phyloP scores from a whole-genome alignment of 1,139 yeast genomes.

The Suhomyces chickasaworum region DNA sequence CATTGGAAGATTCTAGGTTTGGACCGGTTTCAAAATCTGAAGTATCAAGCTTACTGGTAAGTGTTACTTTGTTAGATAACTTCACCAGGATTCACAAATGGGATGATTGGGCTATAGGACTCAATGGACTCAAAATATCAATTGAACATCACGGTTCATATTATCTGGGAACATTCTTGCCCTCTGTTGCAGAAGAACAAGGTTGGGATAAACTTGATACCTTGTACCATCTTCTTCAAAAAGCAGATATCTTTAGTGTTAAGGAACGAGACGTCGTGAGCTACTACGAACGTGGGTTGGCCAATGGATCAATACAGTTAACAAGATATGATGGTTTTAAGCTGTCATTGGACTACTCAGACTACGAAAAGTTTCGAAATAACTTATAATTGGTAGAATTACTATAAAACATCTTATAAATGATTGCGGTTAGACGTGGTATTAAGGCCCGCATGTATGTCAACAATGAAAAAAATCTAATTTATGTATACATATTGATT shows the following conservation, averaged over 20 bases:
- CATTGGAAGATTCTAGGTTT: constrained; percentile 78
- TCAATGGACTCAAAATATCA: constrained; percentile 72
- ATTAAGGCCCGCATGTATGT: constrained; percentile 3
- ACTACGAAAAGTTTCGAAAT: constrained; percentile 20
- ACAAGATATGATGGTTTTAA: constrained; percentile 46
- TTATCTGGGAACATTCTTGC: constrained; percentile 80
- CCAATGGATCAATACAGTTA: constrained; percentile 39
- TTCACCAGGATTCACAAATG: constrained; percentile 55
- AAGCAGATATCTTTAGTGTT: constrained; percentile 53
- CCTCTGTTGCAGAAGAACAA: constrained; percentile 89
- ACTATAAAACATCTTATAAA: constrained; percentile 2
- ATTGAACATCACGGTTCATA: constrained; percentile 38
- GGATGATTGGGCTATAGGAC: constrained; percentile 78
- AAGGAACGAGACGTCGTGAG: constrained; percentile 20
- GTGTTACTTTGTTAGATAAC: constrained; percentile 66
- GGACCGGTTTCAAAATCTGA: constrained; percentile 62
- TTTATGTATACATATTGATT: background rate
- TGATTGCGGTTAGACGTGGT: background rate
- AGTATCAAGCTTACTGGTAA: constrained; percentile 44
- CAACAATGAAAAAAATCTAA: constrained; percentile 1
- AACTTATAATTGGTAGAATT: background rate
- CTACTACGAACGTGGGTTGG: constrained; percentile 35
- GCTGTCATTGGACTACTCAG: constrained; percentile 28
- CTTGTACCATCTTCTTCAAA: constrained; percentile 64
- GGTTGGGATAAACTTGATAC: constrained; percentile 80